Conservation (phyloP, 2,329 filamentous ascomycete species). For the Didymella glomerata region DNA sequence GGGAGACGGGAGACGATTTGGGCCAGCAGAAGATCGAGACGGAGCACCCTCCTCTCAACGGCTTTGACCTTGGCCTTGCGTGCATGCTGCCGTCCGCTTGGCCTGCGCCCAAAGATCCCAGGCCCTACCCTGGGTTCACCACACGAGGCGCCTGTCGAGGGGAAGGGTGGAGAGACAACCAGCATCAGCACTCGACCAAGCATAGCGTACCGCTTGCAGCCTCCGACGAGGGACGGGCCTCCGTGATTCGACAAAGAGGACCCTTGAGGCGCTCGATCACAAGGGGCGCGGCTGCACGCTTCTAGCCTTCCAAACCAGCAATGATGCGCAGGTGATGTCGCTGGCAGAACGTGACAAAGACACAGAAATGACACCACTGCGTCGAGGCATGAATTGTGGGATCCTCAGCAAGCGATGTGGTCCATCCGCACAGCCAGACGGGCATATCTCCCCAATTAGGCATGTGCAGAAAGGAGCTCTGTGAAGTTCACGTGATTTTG, state of each 20-base stretch:
- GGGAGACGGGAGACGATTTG: conserved; percentile 17
- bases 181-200: conserved; percentile 3
- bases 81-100: conserved; percentile 42
- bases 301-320: not conserved
- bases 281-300: conserved; percentile 1
- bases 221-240: conserved; percentile 9
- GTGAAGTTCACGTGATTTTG: conserved; percentile 13
- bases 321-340: conserved; percentile 7
- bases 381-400: conserved; percentile 3
- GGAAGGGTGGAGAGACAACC: conserved; percentile 7
- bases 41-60: conserved; percentile 15
- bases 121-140: conserved; percentile 34
- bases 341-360: conserved; percentile 5
- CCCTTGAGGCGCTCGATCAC: conserved; percentile 5
- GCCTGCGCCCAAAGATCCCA: conserved; percentile 38
- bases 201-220: conserved; percentile 13
- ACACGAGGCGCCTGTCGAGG: conserved; percentile 35
- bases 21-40: conserved; percentile 18
- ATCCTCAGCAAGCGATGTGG: conserved; percentile 14
- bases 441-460: conserved; percentile 14
- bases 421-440: conserved; percentile 2
- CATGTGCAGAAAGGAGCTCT: not conserved
- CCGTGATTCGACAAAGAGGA: conserved; percentile 8
- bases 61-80: conserved; percentile 32
- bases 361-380: conserved; percentile 5